A percentile compares a stretch with the other conserved stretches of the same genome.
Evolutionary conservation across 495 filamentous ascomycete genomes (phyloP).

Genomic region (Gamarada debralockiae): DNA sequence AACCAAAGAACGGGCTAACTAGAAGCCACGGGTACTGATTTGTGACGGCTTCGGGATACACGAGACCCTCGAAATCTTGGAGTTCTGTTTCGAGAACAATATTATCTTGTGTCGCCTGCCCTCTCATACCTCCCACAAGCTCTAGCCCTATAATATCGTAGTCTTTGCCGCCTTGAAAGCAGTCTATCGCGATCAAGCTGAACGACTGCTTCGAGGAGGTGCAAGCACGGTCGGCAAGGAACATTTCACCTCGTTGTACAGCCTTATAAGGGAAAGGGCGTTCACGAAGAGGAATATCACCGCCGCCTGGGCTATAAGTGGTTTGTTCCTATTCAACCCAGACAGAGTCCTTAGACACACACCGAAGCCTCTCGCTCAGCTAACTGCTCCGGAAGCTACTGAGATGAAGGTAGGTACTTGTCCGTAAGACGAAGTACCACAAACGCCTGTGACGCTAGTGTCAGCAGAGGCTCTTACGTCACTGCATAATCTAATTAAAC

Average conservation of each 20-base stretch:
- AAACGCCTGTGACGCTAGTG: too few relatives aligned
- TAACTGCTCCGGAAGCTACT: slow-evolving; percentile 20
- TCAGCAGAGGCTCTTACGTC: too few relatives aligned
- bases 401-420: slow-evolving; percentile 21
- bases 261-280: slow-evolving; percentile 24
- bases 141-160: slow-evolving; percentile 28
- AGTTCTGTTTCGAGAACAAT: slow-evolving; percentile 26
- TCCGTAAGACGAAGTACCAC: slow-evolving; percentile 21
- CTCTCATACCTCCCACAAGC: too few relatives aligned
- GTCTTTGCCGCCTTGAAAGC: slow-evolving; percentile 28
- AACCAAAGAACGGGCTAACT: too few relatives aligned
- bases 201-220: slow-evolving; percentile 23
- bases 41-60: too few relatives aligned
- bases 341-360: slow-evolving; percentile 29
- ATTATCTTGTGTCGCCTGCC: slow-evolving; percentile 30
- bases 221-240: slow-evolving; percentile 27
- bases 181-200: slow-evolving; percentile 21
- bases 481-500: slow-evolving; percentile 27
- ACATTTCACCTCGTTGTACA: slow-evolving; percentile 32
- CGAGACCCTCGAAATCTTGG: too few relatives aligned
- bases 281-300: too few relatives aligned
- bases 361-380: slow-evolving; percentile 23
- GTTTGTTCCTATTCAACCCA: slow-evolving; percentile 32
- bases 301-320: slow-evolving; percentile 23
- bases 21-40: too few relatives aligned